A percentile compares a stretch with the other conserved stretches of the same genome.
These are phyloP conservation scores for Aphanomyces stellatus DNA, from an alignment of 352 stramenopile genomes.

Conservation along the genomic window DNA sequence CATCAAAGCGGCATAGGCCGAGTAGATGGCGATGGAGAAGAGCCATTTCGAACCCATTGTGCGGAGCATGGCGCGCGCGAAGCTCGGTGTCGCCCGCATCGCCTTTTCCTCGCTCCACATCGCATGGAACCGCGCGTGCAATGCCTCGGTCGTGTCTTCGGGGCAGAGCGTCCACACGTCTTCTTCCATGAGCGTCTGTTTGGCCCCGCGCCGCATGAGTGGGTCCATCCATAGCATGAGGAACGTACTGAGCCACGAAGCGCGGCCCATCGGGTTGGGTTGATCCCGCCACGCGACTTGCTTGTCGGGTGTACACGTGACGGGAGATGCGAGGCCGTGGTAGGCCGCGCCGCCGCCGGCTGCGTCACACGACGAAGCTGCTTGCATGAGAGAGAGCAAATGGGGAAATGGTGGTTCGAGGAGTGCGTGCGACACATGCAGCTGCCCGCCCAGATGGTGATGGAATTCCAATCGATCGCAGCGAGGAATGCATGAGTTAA, in stretches of 20 bases:
- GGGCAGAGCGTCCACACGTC: conserved; percentile 37
- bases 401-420: too few relatives aligned
- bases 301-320: too few relatives aligned
- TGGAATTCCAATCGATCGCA: too few relatives aligned
- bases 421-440: too few relatives aligned
- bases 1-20: conserved; percentile 32
- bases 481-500: too few relatives aligned
- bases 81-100: conserved; percentile 23
- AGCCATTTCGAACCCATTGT: conserved; percentile 32
- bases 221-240: conserved; percentile 53
- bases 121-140: conserved; percentile 37
- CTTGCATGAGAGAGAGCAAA: too few relatives aligned
- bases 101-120: conserved; percentile 27
- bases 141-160: conserved; percentile 30
- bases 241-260: background rate
- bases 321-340: too few relatives aligned
- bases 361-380: too few relatives aligned
- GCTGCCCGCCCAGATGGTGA: too few relatives aligned
- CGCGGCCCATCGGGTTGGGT: background rate
- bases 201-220: conserved; percentile 33
- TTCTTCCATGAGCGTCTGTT: conserved; percentile 28
- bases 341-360: too few relatives aligned
- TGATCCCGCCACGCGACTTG: background rate
- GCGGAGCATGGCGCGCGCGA: conserved; percentile 42
- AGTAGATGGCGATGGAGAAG: conserved; percentile 27